Evolutionary conservation across 495 filamentous ascomycete species (phyloP), one percentile per base, ranked within the genome.

Genomic region (Cercophora samala): DNA sequence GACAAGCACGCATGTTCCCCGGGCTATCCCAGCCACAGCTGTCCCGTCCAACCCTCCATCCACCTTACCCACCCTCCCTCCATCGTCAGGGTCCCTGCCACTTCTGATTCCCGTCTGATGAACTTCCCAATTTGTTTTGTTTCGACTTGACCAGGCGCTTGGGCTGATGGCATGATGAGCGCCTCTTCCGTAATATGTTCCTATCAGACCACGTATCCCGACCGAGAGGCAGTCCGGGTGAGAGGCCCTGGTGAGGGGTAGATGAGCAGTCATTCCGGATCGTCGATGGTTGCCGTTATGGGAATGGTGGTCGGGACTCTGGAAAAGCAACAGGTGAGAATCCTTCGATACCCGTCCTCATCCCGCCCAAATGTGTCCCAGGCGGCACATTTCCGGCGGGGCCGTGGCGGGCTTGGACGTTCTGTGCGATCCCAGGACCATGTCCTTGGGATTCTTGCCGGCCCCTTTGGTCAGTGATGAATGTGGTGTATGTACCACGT

Each of bases 341-440:
- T 66, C 54, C 65, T 70, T 73, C 67, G 66, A 66, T 67, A 46
- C 11, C 60, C 67, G 73, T 72, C 73, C 67, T 67, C 58, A 66
- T 70, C n/a, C 65, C 67, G 68, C 69, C 69, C 72, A 69, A 64
- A 29, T 46, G 58, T 67, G 63, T 65, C 65, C 66, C 55, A 63
- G 64, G 66, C 72, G 68, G 72, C 66, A 73, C 68, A 62, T 61
- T 62, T 55, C 70, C 61, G 69, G 70, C 71, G 71, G 75, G 70
- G 68, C 74, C 67, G 70, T 69, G 68, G 64, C 66, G 68, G 68
- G 66, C 71, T 73, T 67, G 17, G 58, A 67, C 72, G 60, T 56
- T 75, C 65, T 64, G 54, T 68, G 66, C 61, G 60, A 70, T 76
- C 73, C 75, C 73, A 77, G 71, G 68, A 69, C 73, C 76, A 70